Conservation (phyloP, 345 rosid species). For the Citrus unshiu region DNA sequence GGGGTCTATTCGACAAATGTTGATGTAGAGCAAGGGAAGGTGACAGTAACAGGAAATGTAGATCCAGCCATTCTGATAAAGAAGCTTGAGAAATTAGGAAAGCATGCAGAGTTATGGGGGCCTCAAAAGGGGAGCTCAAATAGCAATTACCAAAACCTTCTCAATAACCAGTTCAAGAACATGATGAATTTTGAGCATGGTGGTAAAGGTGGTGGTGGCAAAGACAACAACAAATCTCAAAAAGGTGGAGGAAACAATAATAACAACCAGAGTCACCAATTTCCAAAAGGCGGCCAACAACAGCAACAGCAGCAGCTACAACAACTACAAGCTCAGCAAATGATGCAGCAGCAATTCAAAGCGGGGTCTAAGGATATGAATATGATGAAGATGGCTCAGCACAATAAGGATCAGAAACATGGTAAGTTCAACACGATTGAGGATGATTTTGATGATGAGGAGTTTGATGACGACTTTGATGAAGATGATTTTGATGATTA, state of each 20-base stretch:
- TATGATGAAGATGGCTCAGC: constrained; percentile 21
- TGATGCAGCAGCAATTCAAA: constrained; percentile 47
- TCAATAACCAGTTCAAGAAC: constrained; percentile 50
- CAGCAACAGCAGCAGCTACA: constrained; percentile 36
- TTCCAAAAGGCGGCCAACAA: constrained; percentile 34
- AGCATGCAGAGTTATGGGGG: constrained; percentile 80
- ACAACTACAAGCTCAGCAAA: constrained; percentile 7
- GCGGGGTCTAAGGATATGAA: constrained; percentile 44
- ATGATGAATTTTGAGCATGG: constrained; percentile 46
- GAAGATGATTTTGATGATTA: constrained; percentile 37
- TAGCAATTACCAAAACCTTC: constrained; percentile 24
- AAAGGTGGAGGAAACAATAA: constrained; percentile 34
- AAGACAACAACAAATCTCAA: constrained; percentile 49
- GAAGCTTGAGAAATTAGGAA: constrained; percentile 86
- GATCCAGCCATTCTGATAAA: constrained; percentile 63
- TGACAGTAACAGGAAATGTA: constrained; percentile 80
- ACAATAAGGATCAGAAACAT: constrained; percentile 58
- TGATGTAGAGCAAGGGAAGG: constrained; percentile 83
- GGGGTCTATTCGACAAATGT: constrained; percentile 67
- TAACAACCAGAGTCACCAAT: not conserved
- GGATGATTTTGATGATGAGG: constrained; percentile 42
- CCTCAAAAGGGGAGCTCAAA: constrained; percentile 44
- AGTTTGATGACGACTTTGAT: constrained; percentile 22
- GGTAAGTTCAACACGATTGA: constrained; percentile 60
- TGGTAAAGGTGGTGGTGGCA: constrained; percentile 36